phyloP scores from a whole-genome alignment of 495 filamentous ascomycete species.

The Lasiosphaeria miniovina region DNA sequence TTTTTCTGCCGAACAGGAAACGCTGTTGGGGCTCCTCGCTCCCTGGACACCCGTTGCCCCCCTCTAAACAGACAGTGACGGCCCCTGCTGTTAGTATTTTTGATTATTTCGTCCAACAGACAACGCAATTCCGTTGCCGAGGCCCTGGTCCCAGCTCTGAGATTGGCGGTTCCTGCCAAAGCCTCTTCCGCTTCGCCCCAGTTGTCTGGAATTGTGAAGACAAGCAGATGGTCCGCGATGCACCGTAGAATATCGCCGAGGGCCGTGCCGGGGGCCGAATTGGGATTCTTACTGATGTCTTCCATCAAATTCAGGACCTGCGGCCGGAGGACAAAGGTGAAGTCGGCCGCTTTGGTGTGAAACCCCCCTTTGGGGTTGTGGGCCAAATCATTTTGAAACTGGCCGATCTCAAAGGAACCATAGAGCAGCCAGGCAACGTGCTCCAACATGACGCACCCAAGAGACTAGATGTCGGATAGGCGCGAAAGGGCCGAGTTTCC shows the following conservation, averaged over 20 bases:
- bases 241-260: constrained; percentile 18
- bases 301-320: constrained; percentile 10
- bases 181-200: background rate
- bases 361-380: background rate
- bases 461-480: constrained; percentile 39
- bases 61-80: background rate
- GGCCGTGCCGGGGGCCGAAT: constrained; percentile 18
- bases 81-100: background rate
- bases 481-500: constrained; percentile 17
- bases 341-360: background rate
- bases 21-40: background rate
- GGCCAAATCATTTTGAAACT: constrained; percentile 17
- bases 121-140: background rate
- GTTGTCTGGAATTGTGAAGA: constrained; percentile 12
- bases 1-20: too few relatives aligned
- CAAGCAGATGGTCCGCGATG: constrained; percentile 19
- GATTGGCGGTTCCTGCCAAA: background rate
- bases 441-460: constrained; percentile 39
- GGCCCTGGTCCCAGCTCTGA: background rate
- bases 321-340: constrained; percentile 1
- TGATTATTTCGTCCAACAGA: background rate
- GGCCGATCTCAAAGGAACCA: constrained; percentile 18
- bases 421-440: constrained; percentile 37
- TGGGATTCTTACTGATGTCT: constrained; percentile 12
- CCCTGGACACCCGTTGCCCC: background rate